A percentile compares a stretch with the other conserved stretches of the same genome.
Evolutionary conservation across 768 basidiomycete species (phyloP).

Genomic region (Agaricus subrufescens): DNA sequence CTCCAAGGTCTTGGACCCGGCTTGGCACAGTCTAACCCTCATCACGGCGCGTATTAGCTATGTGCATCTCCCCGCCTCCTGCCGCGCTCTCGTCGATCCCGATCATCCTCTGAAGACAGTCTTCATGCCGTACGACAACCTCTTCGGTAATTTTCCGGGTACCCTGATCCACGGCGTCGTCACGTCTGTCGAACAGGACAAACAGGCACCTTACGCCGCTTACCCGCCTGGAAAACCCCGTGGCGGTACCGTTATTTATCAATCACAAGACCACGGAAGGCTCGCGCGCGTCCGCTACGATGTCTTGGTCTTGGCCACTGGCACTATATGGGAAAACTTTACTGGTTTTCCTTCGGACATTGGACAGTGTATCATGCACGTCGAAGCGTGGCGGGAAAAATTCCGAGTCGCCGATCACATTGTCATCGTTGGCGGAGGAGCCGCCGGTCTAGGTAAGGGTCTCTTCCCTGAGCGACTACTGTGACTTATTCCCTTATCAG

Average conservation of each 20-base stretch:
- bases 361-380: slow-evolving; percentile 11
- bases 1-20: slow-evolving; percentile 39
- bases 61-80: slow-evolving; percentile 40
- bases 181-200: slow-evolving; percentile 20
- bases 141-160: slow-evolving; percentile 24
- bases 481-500: slow-evolving; percentile 5
- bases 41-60: slow-evolving; percentile 44
- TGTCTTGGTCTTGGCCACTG: slow-evolving; percentile 53
- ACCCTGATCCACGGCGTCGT: slow-evolving; percentile 31
- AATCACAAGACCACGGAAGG: neutral
- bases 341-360: slow-evolving; percentile 24
- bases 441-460: slow-evolving; percentile 21
- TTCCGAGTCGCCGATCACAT: slow-evolving; percentile 20
- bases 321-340: slow-evolving; percentile 41
- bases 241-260: slow-evolving; percentile 5
- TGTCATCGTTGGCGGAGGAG: slow-evolving; percentile 23
- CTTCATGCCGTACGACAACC: slow-evolving; percentile 17
- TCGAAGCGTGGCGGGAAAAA: slow-evolving; percentile 18
- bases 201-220: slow-evolving; percentile 25
- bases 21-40: slow-evolving; percentile 43
- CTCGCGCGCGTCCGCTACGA: slow-evolving; percentile 27
- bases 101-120: slow-evolving; percentile 25
- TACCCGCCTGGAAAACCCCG: slow-evolving; percentile 33
- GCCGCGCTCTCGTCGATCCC: slow-evolving; percentile 44
- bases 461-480: neutral